These are phyloP conservation scores for Rhizophagus sp. DNA, from an alignment of 192 early-diverging fungal genomes.

Conservation along the genomic window DNA sequence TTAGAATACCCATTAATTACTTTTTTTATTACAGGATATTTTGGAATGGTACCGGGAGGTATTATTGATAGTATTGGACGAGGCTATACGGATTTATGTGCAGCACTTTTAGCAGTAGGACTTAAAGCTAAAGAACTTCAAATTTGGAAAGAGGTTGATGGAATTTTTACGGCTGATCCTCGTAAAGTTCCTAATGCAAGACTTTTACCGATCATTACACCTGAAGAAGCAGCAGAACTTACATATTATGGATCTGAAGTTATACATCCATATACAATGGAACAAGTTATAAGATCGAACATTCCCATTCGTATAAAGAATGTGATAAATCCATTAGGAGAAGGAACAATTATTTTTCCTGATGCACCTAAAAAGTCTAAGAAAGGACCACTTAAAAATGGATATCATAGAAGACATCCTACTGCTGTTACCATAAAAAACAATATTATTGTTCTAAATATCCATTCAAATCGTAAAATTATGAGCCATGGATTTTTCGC, in stretches of 20 bases:
- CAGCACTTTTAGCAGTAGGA: constrained; percentile 92
- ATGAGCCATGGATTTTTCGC: constrained; percentile 98
- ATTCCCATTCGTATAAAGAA: constrained; percentile 99
- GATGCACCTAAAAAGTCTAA: constrained; percentile 47
- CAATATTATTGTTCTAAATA: constrained; percentile 91
- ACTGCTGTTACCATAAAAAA: constrained; percentile 99
- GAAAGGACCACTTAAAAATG: constrained; percentile 61
- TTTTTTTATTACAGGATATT: constrained; percentile 64
- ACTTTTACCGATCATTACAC: constrained; percentile 89
- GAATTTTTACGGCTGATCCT: constrained; percentile 98
- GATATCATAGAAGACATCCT: constrained; percentile 78
- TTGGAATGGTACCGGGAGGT: constrained; percentile 96
- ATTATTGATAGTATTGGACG: constrained; percentile 91
- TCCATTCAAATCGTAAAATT: constrained; percentile 95
- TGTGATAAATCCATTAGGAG: constrained; percentile 89
- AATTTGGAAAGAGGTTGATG: constrained; percentile 99
- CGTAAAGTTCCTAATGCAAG: constrained; percentile 89
- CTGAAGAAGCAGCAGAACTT: constrained; percentile 97
- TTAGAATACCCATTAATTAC: background rate
- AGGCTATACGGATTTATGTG: constrained; percentile 97
- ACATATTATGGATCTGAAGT: constrained; percentile 96
- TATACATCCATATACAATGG: constrained; percentile 99
- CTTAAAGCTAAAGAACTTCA: constrained; percentile 89
- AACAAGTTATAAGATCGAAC: constrained; percentile 93
- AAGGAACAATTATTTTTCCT: constrained; percentile 93